A percentile compares a stretch with the other conserved stretches of the same genome.
phyloP scores from a whole-genome alignment of 805 yeast species.

The Yarrowia sp. region DNA sequence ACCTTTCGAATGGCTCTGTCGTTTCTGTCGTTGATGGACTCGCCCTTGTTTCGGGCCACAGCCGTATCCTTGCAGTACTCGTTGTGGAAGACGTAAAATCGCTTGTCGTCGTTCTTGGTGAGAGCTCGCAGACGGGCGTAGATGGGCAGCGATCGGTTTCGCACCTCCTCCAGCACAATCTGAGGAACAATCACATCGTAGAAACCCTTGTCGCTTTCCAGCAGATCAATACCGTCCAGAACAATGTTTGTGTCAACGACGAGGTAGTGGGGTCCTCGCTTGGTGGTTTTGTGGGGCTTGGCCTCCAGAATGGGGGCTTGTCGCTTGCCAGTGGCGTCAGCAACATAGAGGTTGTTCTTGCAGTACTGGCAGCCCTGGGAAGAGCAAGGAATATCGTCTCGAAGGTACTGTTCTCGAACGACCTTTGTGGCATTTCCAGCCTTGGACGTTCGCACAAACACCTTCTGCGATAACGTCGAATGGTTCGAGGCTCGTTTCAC shows the following conservation, averaged over 20 bases:
- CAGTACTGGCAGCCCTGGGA: conserved; percentile 70
- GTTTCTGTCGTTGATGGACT: conserved; percentile 82
- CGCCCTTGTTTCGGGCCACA: conserved; percentile 59
- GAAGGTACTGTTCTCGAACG: conserved; percentile 88
- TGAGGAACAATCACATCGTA: conserved; percentile 94
- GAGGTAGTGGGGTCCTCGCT: conserved; percentile 71
- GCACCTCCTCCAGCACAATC: conserved; percentile 89
- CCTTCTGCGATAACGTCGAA: conserved; percentile 49
- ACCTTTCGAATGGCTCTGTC: conserved; percentile 84
- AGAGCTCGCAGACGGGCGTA: conserved; percentile 79
- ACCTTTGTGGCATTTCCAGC: conserved; percentile 88
- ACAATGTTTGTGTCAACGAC: conserved; percentile 87
- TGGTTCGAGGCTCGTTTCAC: conserved; percentile 26
- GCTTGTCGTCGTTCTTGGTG: conserved; percentile 68
- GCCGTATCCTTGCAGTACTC: conserved; percentile 78
- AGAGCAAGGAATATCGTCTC: conserved; percentile 90
- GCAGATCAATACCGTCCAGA: conserved; percentile 80
- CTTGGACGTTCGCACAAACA: conserved; percentile 78
- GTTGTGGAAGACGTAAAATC: conserved; percentile 89
- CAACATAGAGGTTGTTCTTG: conserved; percentile 46
- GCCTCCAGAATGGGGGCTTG: conserved; percentile 65
- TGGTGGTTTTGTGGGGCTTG: conserved; percentile 49
- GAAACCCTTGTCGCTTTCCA: conserved; percentile 74
- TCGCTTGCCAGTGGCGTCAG: conserved; percentile 67
- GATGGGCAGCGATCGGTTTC: conserved; percentile 81